Base-by-base conservation (phyloP, 1,139 yeast genomes). In the Kurtzmaniella natalensis region DNA sequence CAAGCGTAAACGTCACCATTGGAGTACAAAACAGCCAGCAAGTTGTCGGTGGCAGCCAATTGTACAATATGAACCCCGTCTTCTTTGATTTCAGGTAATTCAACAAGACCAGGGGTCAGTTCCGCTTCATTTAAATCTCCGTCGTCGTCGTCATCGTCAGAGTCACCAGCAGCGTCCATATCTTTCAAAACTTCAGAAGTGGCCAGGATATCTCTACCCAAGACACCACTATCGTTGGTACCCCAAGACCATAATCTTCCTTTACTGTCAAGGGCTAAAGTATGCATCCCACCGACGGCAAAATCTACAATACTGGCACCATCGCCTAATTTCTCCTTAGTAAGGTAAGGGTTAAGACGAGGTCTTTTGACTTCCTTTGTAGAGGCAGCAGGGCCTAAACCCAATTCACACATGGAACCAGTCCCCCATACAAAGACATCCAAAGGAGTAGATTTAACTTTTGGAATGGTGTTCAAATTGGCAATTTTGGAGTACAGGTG, bases 201-300 rank as follows among this genome's bases (percentile, higher is more conserved):
- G 11, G 76, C 67, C 0, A 95, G 82, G 5, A 74, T 66, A 47
- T 83, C 84, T 56, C 99, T 78, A n/a, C 97, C 98, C 35, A 92
- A 67, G 1, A 86, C 96, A 25, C 83, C 89, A 41, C 87, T 81
- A 51, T 92, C 99, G 50, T 92, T 94, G 36, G 85, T 83, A 39
- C 99, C 99, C 99, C 99, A 92, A 3, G 96, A 84, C 96, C 96
- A 89, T 7, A 92, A 59, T 37, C 76, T 68, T 45, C 86, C 87
- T 18, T 72, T 62, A 24, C 76, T 59, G 52, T 88, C 96, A 35
- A 92, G 61, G 0, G 94, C 96, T 29, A 94, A 57, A 1, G 84
- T 77, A 53, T 92, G 99, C 81, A 94, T 92, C 33, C 98, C 99
- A 29, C 99, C 98, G 17, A 78, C 95, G 2, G 95, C 88, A 50